Evolutionary conservation across 2,329 filamentous ascomycete species (phyloP), one percentile per base, ranked within the genome.

Genomic region (Diaporthe sp.): DNA sequence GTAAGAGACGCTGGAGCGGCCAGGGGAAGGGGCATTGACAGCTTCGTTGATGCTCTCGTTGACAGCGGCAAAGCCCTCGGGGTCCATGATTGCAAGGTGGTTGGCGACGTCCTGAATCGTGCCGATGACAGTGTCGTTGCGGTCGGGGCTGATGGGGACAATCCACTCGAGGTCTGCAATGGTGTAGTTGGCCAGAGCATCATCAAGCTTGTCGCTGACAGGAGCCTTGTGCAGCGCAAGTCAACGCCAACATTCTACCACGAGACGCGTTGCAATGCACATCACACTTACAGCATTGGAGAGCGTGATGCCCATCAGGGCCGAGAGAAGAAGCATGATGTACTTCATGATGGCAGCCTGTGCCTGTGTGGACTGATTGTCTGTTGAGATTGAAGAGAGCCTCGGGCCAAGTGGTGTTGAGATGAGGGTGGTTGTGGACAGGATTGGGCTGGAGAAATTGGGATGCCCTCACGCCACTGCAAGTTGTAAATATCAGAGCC

Each of bases 41-140:
- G 7, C 31, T 5, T 31, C 42, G 72, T 67, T 44, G 61, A 70
- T 74, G 63, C 17, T 39, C 22, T 60, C 15, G 25, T 58, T 44
- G n/a, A 60, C 7, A n/a, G 47, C 53, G 15, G 25, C 39, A 13
- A 67, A 65, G 17, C 31, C 28, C 25, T 31, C 42, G 13, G 72
- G 51, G 22, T 70, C 42, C 34, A 57, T 28, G 2, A 25, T 17
- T 12, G 37, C n/a, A 10, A 74, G 61, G 39, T 57, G 37, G 3
- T 34, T 37, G 53, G 31, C 55, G 42, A 67, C 72, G 13, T 74
- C 61, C 63, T 70, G 22, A 31, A 74, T 74, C 7, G 72, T 68
- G 8, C 72, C 51, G 20, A 44, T 13, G 61, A 74, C 42, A 5
- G 39, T n/a, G 39, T 68, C 51, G 9, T 55, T 60, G 61, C n/a